Evolutionary conservation across 1,139 yeast species (phyloP).

Genomic region (Candida freyschussii): DNA sequence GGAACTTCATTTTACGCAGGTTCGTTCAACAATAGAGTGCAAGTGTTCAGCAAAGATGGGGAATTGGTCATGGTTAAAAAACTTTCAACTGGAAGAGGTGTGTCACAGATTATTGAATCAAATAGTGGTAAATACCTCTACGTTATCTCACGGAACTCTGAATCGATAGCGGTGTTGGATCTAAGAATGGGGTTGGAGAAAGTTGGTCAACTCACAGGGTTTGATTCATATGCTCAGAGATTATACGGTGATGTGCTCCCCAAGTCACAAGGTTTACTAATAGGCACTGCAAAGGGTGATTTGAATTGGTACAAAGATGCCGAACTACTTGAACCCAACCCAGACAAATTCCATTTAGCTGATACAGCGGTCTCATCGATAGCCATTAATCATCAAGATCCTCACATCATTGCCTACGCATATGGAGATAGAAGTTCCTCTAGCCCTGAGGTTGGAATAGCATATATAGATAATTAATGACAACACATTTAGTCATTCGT

Average conservation of each 20-base stretch:
- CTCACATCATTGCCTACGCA: slow-evolving; percentile 17
- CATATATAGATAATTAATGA: too few relatives aligned
- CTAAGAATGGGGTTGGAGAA: slow-evolving; percentile 27
- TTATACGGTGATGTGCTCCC: slow-evolving; percentile 21
- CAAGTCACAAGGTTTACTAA: slow-evolving; percentile 23
- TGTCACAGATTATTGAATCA: slow-evolving; percentile 29
- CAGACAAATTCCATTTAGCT: neutral
- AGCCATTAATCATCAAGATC: slow-evolving; percentile 22
- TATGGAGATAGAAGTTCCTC: slow-evolving; percentile 23
- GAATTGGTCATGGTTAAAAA: slow-evolving; percentile 1
- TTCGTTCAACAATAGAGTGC: slow-evolving; percentile 14
- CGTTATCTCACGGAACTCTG: slow-evolving; percentile 24
- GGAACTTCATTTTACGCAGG: slow-evolving; percentile 17
- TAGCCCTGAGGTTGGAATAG: slow-evolving; percentile 10
- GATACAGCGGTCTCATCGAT: slow-evolving; percentile 16
- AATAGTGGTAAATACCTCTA: slow-evolving; percentile 26
- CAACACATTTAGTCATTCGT: slow-evolving; percentile 14
- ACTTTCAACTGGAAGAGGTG: slow-evolving; percentile 22
- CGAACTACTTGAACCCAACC: slow-evolving; percentile 17
- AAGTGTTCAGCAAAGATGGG: slow-evolving; percentile 8
- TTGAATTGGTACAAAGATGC: slow-evolving; percentile 27
- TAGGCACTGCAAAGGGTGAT: slow-evolving; percentile 26
- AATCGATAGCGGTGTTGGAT: slow-evolving; percentile 26
- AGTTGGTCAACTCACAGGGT: slow-evolving; percentile 14
- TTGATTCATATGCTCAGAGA: slow-evolving; percentile 24